Base-by-base conservation (phyloP, 2,329 filamentous ascomycete species). In the Cladorrhinum sp. region DNA sequence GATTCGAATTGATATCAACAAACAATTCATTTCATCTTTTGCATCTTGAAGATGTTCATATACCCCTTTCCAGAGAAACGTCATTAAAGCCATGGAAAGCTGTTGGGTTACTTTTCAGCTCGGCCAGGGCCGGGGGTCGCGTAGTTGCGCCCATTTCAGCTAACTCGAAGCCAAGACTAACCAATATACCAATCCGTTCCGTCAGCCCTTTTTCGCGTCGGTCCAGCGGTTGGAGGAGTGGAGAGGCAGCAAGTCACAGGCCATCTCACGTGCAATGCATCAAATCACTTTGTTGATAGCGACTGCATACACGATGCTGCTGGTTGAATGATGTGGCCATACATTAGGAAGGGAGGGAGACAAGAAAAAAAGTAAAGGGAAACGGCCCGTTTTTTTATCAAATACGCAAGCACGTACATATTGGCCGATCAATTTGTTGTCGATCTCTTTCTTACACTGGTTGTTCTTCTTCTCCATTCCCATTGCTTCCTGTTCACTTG, bases 231-330 rank as follows among this genome's bases (percentile, higher is more conserved):
- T 36, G 27, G 13, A n/a, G 29, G 13, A 45, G 29, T 13, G 16
- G 41, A n/a, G 22, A n/a, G 24, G 3, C 7, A 41, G 16, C 41
- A 29, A 23, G 52, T 55, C 52, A 55, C 52, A 18, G 29, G 27
- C 29, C 13, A 27, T 29, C 54, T 56, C 54, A 56, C 54, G 54
- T 56, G 54, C 54, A 56, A 12, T 5, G 12, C 29, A 32, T 32
- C 7, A 32, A 6, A 32, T 32, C 13, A 32, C 13, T 32, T 7
- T 32, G n/a, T n/a, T n/a, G n/a, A n/a, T 36, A 13, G 32, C 32
- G 8, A 13, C 4, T 12, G 32, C 16, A n/a, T n/a, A n/a, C n/a
- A n/a, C 8, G 32, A 36, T 29, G 25, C 10, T 10, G 25, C 4
- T 29, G 25, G 25, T 4, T 29, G 25, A 29, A 29, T 29, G 25